phyloP scores from a whole-genome alignment of 2,329 filamentous ascomycete genomes.

The Xylariaceae sp. region DNA sequence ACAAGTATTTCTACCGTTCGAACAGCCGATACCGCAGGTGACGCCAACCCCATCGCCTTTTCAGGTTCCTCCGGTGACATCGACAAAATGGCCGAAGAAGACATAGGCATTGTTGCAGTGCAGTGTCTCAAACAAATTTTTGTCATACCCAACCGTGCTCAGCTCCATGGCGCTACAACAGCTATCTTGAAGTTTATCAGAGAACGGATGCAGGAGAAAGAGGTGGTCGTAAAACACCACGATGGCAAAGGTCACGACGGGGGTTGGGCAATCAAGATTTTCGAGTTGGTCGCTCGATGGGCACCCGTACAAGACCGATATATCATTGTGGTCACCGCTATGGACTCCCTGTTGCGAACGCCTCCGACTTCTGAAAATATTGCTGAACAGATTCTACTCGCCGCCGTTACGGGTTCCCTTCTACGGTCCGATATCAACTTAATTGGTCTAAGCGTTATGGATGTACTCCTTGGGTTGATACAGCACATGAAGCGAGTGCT shows the following conservation, averaged over 20 bases:
- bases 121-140: slow-evolving; percentile 87
- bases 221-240: slow-evolving; percentile 48
- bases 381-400: slow-evolving; percentile 68
- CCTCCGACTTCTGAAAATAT: slow-evolving; percentile 68
- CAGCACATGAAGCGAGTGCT: slow-evolving; percentile 77
- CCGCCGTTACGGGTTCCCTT: slow-evolving; percentile 75
- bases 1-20: slow-evolving; percentile 76
- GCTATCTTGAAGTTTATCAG: slow-evolving; percentile 73
- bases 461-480: slow-evolving; percentile 80
- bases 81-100: slow-evolving; percentile 84
- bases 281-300: slow-evolving; percentile 78
- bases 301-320: slow-evolving; percentile 93
- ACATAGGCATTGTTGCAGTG: slow-evolving; percentile 78
- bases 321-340: slow-evolving; percentile 75
- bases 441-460: slow-evolving; percentile 94
- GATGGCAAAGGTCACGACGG: slow-evolving; percentile 40
- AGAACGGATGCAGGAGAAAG: slow-evolving; percentile 49
- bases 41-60: slow-evolving; percentile 67
- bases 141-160: slow-evolving; percentile 72
- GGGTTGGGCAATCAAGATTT: slow-evolving; percentile 79
- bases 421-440: slow-evolving; percentile 86
- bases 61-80: slow-evolving; percentile 79
- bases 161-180: slow-evolving; percentile 72
- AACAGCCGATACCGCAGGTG: slow-evolving; percentile 60
- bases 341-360: slow-evolving; percentile 69